phyloP scores from a whole-genome alignment of 352 stramenopile species.

The Phytophthora niederhauseri region DNA sequence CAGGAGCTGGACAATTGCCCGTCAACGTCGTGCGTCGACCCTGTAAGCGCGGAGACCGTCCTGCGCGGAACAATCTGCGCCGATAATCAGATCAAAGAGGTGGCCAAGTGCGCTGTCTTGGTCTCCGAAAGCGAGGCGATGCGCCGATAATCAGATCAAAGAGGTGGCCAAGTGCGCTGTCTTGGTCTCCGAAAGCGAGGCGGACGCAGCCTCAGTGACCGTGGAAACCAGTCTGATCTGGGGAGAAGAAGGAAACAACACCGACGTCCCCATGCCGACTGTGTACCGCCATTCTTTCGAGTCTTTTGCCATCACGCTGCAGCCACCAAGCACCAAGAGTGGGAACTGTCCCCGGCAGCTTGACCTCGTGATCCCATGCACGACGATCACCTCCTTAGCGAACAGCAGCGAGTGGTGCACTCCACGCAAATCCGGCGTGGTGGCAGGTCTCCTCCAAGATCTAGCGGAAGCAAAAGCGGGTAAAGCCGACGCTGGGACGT shows the following conservation, averaged over 20 bases:
- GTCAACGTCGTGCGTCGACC: slow-evolving; percentile 24
- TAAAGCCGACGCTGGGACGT: slow-evolving; percentile 1
- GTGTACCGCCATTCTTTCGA: slow-evolving; percentile 39
- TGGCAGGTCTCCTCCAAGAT: slow-evolving; percentile 33
- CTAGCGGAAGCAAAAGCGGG: slow-evolving; percentile 6
- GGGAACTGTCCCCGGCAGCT: slow-evolving; percentile 32
- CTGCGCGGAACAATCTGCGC: slow-evolving; percentile 31
- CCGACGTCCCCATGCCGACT: slow-evolving; percentile 43
- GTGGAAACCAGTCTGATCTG: slow-evolving; percentile 43
- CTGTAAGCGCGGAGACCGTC: slow-evolving; percentile 12
- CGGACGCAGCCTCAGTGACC: slow-evolving; percentile 18
- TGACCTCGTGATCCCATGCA: slow-evolving; percentile 51
- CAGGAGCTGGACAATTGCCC: slow-evolving; percentile 38
- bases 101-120: slow-evolving; percentile 42
- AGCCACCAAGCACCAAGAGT: slow-evolving; percentile 3
- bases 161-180: slow-evolving; percentile 43
- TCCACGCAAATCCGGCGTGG: slow-evolving; percentile 33
- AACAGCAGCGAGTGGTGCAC: slow-evolving; percentile 46
- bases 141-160: slow-evolving; percentile 36
- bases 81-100: slow-evolving; percentile 35
- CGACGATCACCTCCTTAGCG: slow-evolving; percentile 18
- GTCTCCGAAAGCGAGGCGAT: slow-evolving; percentile 33
- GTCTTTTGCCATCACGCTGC: slow-evolving; percentile 50
- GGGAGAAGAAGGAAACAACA: slow-evolving; percentile 54
- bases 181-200: slow-evolving; percentile 28